These are phyloP conservation scores for Colletotrichum sp. DNA, from an alignment of 2,329 filamentous ascomycete species.

Conservation along the genomic window DNA sequence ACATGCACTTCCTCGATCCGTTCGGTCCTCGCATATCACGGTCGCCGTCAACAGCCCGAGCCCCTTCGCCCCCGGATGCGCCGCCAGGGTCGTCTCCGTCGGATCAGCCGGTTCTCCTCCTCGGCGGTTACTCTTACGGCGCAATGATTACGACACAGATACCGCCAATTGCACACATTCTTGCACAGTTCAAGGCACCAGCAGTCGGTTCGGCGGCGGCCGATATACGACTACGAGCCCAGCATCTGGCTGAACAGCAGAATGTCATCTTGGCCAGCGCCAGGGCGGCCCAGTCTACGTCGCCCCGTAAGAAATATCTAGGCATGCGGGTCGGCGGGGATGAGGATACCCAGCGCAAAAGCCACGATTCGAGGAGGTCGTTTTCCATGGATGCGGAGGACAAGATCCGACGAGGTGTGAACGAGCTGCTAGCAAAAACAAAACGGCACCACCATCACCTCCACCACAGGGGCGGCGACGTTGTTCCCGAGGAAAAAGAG, in stretches of 20 bases:
- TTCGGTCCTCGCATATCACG: constrained; percentile 26
- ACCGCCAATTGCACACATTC: constrained; percentile 65
- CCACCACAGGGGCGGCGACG: constrained; percentile 21
- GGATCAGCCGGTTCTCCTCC: constrained; percentile 50
- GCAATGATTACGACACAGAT: constrained; percentile 80
- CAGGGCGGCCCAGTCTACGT: constrained; percentile 34
- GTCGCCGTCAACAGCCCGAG: neutral
- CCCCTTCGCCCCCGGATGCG: constrained; percentile 1
- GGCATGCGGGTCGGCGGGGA: constrained; percentile 57
- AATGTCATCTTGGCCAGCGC: constrained; percentile 49
- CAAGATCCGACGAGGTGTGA: constrained; percentile 49
- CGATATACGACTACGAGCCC: constrained; percentile 74
- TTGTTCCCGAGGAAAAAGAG: neutral
- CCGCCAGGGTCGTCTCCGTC: neutral
- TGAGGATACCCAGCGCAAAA: constrained; percentile 45
- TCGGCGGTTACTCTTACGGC: constrained; percentile 91
- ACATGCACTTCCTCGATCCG: constrained; percentile 65
- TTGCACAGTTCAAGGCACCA: constrained; percentile 62
- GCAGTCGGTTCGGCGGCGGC: constrained; percentile 61
- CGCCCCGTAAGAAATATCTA: constrained; percentile 28
- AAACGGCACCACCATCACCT: constrained; percentile 25
- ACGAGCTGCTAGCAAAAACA: constrained; percentile 51
- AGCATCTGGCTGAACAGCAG: constrained; percentile 69
- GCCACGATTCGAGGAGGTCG: constrained; percentile 39
- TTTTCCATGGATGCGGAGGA: constrained; percentile 54